Base-by-base conservation (phyloP, 257 asterid species). In the Nicotiana benthamiana region DNA sequence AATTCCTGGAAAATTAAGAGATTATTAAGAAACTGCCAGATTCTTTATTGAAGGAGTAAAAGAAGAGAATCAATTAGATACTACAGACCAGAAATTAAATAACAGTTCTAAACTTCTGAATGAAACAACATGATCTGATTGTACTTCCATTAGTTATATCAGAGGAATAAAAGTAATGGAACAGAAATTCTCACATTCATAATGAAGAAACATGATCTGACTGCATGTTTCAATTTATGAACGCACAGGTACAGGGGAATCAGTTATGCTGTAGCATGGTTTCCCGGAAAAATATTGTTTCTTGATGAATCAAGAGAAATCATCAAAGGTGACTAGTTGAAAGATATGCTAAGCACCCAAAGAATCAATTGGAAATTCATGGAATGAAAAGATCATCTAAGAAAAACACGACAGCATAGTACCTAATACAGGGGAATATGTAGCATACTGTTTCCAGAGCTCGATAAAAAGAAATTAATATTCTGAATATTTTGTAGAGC, bases 1-100 rank as follows among this genome's bases (percentile, higher is more conserved):
- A 54, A 79, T 88, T 87, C 94, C 98, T 95, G 87, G 81, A 82
- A 60, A 79, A 76, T 43, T 17, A 60, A 72, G 78, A 43, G 36
- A 12, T 32, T 43, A 46, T 22, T 6, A 72, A 72, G 22, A 43
- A 72, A 72, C 22, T 72, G 78, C 40, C 26, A 22, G 9, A 6
- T 46, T 22, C n/a, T 72, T 46, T 22, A 72, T 22, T 20, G 24
- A 72, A 72, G 24, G 40, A 70, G 24, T 20, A 46, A 46, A 70
- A 46, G 40, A 46, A 72, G 15, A 72, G 20, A 72, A 72, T 24
- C 18, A 24, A 68, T 22, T 22, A 70, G 59, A 70, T 46, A 46
- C 17, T 46, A 72, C 15, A 0, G 77, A 70, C 20, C 77, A 70
- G 77, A 43, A 40, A 70, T 43, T 43, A 11, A 20, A 68, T 5